Conservation (phyloP, 2,329 filamentous ascomycete genomes). For the Aspergillus brasiliensis region DNA sequence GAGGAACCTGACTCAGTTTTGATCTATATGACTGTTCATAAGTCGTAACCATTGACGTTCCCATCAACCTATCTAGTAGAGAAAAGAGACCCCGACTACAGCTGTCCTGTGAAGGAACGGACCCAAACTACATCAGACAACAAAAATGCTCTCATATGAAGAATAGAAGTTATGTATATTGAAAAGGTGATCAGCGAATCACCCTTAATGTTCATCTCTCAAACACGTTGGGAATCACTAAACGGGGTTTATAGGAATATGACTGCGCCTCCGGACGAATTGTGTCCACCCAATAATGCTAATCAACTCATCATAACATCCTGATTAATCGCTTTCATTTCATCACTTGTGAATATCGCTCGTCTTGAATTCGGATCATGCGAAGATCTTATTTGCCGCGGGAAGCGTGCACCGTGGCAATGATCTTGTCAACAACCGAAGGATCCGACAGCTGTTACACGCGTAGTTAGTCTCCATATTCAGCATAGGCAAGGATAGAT, state of each 20-base stretch:
- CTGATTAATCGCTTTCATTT: constrained; percentile 3
- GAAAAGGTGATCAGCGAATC: background rate
- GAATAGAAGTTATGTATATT: background rate
- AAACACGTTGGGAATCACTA: constrained; percentile 9
- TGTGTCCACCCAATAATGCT: background rate
- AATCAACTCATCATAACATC: constrained; percentile 3
- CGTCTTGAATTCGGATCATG: constrained; percentile 5
- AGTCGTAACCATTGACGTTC: too few species aligned
- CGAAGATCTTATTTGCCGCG: constrained; percentile 40
- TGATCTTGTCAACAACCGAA: constrained; percentile 85
- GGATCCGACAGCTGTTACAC: constrained; percentile 77
- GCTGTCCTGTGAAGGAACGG: too few species aligned
- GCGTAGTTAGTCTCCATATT: constrained; percentile 11
- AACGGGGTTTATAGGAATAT: constrained; percentile 6
- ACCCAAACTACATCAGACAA: too few species aligned
- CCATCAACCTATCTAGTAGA: too few species aligned
- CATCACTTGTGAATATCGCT: constrained; percentile 7
- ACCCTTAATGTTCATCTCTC: background rate
- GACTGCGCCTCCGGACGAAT: constrained; percentile 3
- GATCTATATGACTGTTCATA: too few species aligned
- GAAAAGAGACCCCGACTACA: too few species aligned
- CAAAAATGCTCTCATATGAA: background rate
- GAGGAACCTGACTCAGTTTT: too few species aligned
- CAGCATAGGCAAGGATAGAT: background rate
- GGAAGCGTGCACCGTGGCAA: constrained; percentile 68